Conservation (phyloP, 2,329 filamentous ascomycete species). For the Calonectria leucothoes region DNA sequence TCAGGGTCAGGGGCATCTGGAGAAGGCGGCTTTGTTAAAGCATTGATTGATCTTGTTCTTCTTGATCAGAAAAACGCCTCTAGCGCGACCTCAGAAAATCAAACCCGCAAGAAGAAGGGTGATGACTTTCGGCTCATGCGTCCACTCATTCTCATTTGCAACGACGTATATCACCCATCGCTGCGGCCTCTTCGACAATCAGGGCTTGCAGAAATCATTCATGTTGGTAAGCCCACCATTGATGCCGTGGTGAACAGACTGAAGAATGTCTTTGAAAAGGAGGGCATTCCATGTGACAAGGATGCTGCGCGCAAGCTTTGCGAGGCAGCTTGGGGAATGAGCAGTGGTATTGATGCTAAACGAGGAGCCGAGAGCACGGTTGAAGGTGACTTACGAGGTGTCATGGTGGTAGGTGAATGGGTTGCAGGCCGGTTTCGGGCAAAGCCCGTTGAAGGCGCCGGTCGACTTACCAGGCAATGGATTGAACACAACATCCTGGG, state of each 20-base stretch:
- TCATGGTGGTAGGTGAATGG: constrained; percentile 91
- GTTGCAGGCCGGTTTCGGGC: constrained; percentile 77
- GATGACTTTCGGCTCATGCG: constrained; percentile 90
- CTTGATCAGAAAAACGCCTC: constrained; percentile 83
- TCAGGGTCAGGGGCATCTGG: constrained; percentile 80
- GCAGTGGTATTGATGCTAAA: constrained; percentile 75
- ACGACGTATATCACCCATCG: constrained; percentile 94
- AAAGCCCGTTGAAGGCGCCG: constrained; percentile 51
- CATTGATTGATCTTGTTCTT: constrained; percentile 88
- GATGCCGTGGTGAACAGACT: constrained; percentile 87
- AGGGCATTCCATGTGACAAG: constrained; percentile 87
- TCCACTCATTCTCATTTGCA: constrained; percentile 94
- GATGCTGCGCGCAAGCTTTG: constrained; percentile 89
- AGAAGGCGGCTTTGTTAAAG: constrained; percentile 95
- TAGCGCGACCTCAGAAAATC: constrained; percentile 39
- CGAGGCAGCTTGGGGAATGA: constrained; percentile 85
- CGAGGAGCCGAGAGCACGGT: constrained; percentile 76
- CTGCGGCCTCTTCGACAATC: constrained; percentile 89
- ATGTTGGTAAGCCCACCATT: constrained; percentile 88
- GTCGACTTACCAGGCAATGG: constrained; percentile 77
- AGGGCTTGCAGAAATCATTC: constrained; percentile 86
- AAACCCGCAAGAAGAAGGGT: constrained; percentile 70
- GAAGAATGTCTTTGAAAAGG: constrained; percentile 86
- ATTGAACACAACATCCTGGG: constrained; percentile 78
- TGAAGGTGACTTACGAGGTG: constrained; percentile 80